phyloP scores from a whole-genome alignment of 2,329 filamentous ascomycete species.

The Verticillium nubilum region DNA sequence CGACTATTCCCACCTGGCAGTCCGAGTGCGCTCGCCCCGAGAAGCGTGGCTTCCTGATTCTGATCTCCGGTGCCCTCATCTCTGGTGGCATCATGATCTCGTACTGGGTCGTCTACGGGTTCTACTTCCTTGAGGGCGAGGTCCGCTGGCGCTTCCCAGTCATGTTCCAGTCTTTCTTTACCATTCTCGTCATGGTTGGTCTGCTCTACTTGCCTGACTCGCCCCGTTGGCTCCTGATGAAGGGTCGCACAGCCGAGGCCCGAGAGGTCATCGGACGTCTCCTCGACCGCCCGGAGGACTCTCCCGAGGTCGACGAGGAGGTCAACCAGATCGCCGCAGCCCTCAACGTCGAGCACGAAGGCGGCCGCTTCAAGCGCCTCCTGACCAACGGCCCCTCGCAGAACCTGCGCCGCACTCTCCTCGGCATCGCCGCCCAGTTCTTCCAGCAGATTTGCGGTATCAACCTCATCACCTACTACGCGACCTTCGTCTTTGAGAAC shows the following conservation, averaged over 20 bases:
- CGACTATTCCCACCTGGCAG: constrained; percentile 22
- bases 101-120: constrained; percentile 25
- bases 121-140: constrained; percentile 22
- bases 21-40: constrained; percentile 21
- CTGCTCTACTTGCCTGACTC: constrained; percentile 28
- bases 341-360: constrained; percentile 17
- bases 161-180: constrained; percentile 23
- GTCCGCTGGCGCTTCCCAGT: constrained; percentile 27
- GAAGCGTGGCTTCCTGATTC: constrained; percentile 20
- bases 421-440: constrained; percentile 18
- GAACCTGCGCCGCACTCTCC: constrained; percentile 57
- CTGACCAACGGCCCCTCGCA: constrained; percentile 59
- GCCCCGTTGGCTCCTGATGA: constrained; percentile 29
- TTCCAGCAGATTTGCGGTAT: constrained; percentile 20
- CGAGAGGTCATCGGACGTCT: constrained; percentile 17
- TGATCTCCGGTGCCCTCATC: constrained; percentile 20
- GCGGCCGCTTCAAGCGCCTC: constrained; percentile 15
- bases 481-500: constrained; percentile 27
- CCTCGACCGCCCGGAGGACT: constrained; percentile 16
- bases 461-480: constrained; percentile 30
- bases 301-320: constrained; percentile 17
- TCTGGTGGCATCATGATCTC: constrained; percentile 23
- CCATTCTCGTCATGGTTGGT: constrained; percentile 22
- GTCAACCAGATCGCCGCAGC: constrained; percentile 15
- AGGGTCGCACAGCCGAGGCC: constrained; percentile 21